A percentile compares a stretch with the other conserved stretches of the same genome.
Conservation (phyloP, 805 yeast species). For the Schizosaccharomyces octosporus region DNA sequence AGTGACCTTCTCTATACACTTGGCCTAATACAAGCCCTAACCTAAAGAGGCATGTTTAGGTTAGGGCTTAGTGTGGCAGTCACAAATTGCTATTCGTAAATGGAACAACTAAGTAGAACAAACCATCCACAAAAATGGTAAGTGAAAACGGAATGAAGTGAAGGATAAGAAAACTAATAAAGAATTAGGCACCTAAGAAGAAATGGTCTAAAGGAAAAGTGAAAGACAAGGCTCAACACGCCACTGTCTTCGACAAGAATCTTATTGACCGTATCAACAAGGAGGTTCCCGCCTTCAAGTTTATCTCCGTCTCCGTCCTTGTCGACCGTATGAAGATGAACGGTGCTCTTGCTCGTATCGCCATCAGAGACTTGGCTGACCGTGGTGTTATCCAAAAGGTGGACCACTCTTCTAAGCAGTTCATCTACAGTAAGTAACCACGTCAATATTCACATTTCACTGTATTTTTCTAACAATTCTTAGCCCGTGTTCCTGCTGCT, state of each 20-base stretch:
- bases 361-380: constrained; percentile 80
- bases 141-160: neutral
- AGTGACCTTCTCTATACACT: neutral
- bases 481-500: neutral
- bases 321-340: constrained; percentile 98
- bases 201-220: constrained; percentile 99
- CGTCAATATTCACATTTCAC: neutral
- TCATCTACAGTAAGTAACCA: constrained; percentile 37
- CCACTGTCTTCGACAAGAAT: constrained; percentile 90
- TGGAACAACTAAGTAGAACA: neutral
- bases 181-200: constrained; percentile 33
- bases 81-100: neutral
- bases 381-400: constrained; percentile 90
- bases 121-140: neutral
- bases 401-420: constrained; percentile 87
- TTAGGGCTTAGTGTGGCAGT: neutral
- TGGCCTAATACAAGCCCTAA: neutral
- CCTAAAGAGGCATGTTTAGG: neutral
- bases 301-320: constrained; percentile 87
- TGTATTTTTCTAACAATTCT: neutral
- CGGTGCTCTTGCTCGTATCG: constrained; percentile 97
- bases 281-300: constrained; percentile 98
- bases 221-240: constrained; percentile 99
- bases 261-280: constrained; percentile 97
- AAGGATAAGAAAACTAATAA: neutral